phyloP scores from a whole-genome alignment of 306 rosid species.

The Begonia masoniana region DNA sequence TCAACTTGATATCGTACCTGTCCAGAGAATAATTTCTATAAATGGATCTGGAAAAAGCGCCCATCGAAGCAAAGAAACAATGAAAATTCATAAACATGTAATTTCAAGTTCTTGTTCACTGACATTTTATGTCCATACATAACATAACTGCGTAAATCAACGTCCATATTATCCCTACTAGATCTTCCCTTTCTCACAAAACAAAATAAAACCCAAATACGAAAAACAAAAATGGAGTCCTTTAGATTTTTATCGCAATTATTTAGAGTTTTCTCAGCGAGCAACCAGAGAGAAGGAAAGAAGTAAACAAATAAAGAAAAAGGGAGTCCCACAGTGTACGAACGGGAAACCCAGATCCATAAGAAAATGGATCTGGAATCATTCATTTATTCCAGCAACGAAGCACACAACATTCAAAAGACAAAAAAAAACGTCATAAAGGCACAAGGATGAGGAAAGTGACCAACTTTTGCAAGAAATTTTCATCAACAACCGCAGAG shows the following conservation, averaged over 20 bases:
- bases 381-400: neutral
- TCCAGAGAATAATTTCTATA: neutral
- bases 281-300: constrained; percentile 5
- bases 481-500: constrained; percentile 63
- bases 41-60: no score
- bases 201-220: neutral
- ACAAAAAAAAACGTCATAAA: neutral
- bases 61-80: no score
- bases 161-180: no score
- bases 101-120: no score
- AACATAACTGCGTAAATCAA: neutral
- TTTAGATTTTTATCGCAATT: constrained; percentile 7
- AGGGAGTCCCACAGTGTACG: constrained; percentile 1
- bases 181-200: neutral
- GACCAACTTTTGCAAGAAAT: constrained; percentile 44
- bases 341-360: constrained; percentile 7
- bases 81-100: no score
- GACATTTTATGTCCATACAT: neutral
- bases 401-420: neutral
- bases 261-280: constrained; percentile 1
- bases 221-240: neutral
- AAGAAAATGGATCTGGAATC: neutral
- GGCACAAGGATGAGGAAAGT: neutral
- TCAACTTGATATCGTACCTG: constrained; percentile 65
- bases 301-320: neutral